Evolutionary conservation across 139 green algal species (phyloP).

Genomic region (Trebouxia sp.): DNA sequence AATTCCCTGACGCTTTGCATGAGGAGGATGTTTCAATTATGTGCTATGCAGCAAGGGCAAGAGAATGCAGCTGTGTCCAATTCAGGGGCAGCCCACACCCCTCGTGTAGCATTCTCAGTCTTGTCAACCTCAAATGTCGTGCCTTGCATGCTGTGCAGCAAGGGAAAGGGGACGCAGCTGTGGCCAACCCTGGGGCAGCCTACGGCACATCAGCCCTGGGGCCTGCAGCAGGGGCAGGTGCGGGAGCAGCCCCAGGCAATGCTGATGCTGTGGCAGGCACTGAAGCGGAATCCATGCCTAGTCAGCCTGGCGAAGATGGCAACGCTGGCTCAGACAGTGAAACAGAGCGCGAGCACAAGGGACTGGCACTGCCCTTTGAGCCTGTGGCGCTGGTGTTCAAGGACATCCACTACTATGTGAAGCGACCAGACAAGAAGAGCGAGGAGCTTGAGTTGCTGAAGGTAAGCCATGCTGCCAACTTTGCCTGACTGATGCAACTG

Average conservation of each 20-base stretch:
- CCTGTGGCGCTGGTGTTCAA: constrained; percentile 21
- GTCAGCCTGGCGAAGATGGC: background rate
- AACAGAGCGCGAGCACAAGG: background rate
- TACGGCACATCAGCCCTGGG: background rate
- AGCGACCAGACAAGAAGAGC: background rate
- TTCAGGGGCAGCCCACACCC: no score
- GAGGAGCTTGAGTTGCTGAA: constrained; percentile 26
- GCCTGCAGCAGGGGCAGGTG: background rate
- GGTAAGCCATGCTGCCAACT: no score
- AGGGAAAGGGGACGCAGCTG: background rate
- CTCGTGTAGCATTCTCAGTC: no score
- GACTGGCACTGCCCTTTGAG: constrained; percentile 17
- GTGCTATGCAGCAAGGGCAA: no score
- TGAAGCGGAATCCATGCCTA: background rate
- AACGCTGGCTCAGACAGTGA: background rate
- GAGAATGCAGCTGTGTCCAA: no score
- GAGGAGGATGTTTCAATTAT: no score
- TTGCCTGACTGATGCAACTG: no score
- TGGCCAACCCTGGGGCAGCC: background rate
- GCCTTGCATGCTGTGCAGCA: background rate
- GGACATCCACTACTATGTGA: constrained; percentile 27
- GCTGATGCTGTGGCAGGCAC: background rate
- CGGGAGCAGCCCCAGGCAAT: background rate
- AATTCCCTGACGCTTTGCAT: no score
- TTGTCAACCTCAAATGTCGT: no score